A percentile compares a stretch with the other conserved stretches of the same genome.
Conservation (phyloP, 345 rosid genomes). For the Mercurialis annua region DNA sequence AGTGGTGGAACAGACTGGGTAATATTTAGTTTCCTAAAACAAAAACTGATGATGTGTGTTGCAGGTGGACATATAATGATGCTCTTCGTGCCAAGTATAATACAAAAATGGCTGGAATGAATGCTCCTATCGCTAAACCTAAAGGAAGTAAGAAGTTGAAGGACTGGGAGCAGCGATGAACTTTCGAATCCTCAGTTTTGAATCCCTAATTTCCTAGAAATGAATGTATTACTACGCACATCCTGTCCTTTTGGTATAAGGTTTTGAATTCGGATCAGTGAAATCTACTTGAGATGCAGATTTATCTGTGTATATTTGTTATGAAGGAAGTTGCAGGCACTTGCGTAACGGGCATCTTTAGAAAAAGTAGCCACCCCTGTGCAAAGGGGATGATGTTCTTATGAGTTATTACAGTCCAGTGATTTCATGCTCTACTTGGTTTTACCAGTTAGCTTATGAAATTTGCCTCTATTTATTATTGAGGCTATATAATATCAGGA, state of each 20-base stretch:
- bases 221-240: neutral
- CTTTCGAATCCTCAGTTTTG: neutral
- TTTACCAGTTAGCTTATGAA: no score
- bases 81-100: constrained; percentile 74
- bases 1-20: neutral
- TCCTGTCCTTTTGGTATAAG: neutral
- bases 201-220: neutral
- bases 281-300: neutral
- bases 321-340: neutral
- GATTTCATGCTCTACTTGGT: no score
- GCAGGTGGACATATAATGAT: constrained; percentile 69
- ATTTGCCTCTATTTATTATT: no score
- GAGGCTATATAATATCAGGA: no score
- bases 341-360: neutral
- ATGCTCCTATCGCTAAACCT: constrained; percentile 57
- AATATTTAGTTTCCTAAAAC: neutral
- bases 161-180: constrained; percentile 45
- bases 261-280: neutral
- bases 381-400: no score
- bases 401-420: no score
- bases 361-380: no score
- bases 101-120: constrained; percentile 72
- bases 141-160: constrained; percentile 79
- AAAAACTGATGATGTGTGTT: neutral
- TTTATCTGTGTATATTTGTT: neutral